Base-by-base conservation (phyloP, 176 grass and related monocot species). In the Rhipidocladum racemiflorum region DNA sequence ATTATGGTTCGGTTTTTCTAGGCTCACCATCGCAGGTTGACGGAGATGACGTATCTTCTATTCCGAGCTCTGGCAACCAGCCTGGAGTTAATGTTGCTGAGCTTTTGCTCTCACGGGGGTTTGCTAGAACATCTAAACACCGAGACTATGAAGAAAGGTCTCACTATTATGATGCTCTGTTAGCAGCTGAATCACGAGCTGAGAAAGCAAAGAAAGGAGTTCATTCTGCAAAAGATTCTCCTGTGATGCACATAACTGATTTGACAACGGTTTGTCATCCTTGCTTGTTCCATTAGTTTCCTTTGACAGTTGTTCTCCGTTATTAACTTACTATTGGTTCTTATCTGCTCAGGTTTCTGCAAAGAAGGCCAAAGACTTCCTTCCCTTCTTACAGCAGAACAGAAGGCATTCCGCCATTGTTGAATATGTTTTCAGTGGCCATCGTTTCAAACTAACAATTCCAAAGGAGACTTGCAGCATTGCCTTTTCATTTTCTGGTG, bases 381-480 rank as follows among this genome's bases (percentile, higher is more conserved):
- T 99, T 57, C 96, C 96, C 20, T 99, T 99, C 83, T 71, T 99
- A 56, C 93, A 93, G 73, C 68, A 90, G 49, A 99, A 83, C 55
- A 93, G 85, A 88, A 93, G 96, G 48, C 93, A 90, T 79, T 49
- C 93, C 0, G 96, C 96, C 8, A 65, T 99, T 4, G 96, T 99
- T 79, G 96, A 99, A 81, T 99, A 99, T 88, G 91, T 99, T 56
- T 89, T 99, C 68, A 99, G 96, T 24, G 93, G 96, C 16, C 96
- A 99, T 84, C 92, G 96, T 23, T 99, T 99, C 83, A 99, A 99
- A 72, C 73, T 99, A 39, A 86, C 91, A 67, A 95, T 99, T 55
- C 96, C 96, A 15, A 99, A 99, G 87, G 96, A 99, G 83, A 99
- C 96, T 17, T 99, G 96, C 69, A 99, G 87, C 63, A 99, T 99